These are phyloP conservation scores for Brassica cretica DNA, from an alignment of 345 rosid genomes.

Conservation along the genomic window DNA sequence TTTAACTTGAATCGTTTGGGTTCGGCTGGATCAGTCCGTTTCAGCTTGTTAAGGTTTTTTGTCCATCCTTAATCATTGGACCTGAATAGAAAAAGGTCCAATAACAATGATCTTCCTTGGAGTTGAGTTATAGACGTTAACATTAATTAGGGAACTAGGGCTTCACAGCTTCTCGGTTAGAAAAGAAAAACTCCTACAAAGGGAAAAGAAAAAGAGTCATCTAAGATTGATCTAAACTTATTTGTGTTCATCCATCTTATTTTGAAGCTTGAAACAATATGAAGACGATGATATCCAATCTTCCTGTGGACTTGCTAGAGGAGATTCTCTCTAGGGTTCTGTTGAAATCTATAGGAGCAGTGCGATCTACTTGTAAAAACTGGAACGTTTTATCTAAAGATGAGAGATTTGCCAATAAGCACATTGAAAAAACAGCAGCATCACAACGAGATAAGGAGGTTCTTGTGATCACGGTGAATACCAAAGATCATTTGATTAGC, in stretches of 20 bases:
- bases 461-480: neutral
- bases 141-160: neutral
- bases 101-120: neutral
- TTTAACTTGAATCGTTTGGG: too few species aligned
- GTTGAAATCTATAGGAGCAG: neutral
- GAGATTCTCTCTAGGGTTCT: slow-evolving; percentile 6
- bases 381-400: neutral
- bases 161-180: neutral
- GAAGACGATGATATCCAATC: neutral
- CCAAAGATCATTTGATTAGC: neutral
- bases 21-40: too few species aligned
- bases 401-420: neutral
- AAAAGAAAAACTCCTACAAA: neutral
- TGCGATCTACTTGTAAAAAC: slow-evolving; percentile 11
- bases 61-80: neutral
- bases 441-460: neutral
- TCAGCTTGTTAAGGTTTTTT: neutral
- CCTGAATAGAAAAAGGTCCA: neutral
- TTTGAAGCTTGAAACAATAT: neutral
- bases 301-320: slow-evolving; percentile 10
- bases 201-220: neutral
- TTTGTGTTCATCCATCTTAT: neutral
- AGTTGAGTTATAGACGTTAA: neutral
- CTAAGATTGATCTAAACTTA: neutral
- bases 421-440: neutral